Conservation (phyloP, 192 early-diverging fungal genomes). For the Cladochytrium replicatum region DNA sequence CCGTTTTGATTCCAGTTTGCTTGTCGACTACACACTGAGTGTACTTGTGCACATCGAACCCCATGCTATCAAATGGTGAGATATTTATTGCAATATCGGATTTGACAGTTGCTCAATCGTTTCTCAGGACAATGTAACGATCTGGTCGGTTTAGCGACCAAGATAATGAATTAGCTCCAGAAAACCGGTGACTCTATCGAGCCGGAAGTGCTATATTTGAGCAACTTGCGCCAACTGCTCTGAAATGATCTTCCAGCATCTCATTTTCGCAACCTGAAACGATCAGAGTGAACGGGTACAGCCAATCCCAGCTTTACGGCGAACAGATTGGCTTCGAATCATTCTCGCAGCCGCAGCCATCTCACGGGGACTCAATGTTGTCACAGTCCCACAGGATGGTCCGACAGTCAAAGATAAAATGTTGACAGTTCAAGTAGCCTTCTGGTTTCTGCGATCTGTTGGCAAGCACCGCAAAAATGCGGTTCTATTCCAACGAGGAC, state of each 20-base stretch:
- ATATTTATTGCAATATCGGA: not conserved
- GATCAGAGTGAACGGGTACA: not conserved
- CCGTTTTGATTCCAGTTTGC: not conserved
- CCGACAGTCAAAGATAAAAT: too few relatives aligned
- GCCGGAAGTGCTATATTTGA: too few relatives aligned
- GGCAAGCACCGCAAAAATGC: conserved; percentile 24
- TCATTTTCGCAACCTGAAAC: not conserved
- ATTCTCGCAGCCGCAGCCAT: not conserved
- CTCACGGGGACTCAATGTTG: not conserved
- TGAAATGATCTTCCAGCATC: too few relatives aligned
- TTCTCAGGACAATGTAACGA: conserved; percentile 43
- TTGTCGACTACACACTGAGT: not conserved
- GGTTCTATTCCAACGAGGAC: conserved; percentile 29
- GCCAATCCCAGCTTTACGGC: not conserved
- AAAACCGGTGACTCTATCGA: too few relatives aligned
- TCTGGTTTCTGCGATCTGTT: conserved; percentile 8
- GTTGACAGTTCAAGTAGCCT: too few relatives aligned
- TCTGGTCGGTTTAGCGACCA: conserved; percentile 40
- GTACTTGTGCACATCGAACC: conserved; percentile 30
- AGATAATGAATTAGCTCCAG: conserved; percentile 42
- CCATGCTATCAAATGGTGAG: conserved; percentile 36
- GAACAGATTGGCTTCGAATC: not conserved
- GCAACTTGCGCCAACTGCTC: too few relatives aligned
- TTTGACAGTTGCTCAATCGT: not conserved
- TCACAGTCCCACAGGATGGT: too few relatives aligned